A percentile compares a stretch with the other conserved stretches of the same genome.
Conservation (phyloP, 176 grass and related monocot genomes). For the Avena sativa region DNA sequence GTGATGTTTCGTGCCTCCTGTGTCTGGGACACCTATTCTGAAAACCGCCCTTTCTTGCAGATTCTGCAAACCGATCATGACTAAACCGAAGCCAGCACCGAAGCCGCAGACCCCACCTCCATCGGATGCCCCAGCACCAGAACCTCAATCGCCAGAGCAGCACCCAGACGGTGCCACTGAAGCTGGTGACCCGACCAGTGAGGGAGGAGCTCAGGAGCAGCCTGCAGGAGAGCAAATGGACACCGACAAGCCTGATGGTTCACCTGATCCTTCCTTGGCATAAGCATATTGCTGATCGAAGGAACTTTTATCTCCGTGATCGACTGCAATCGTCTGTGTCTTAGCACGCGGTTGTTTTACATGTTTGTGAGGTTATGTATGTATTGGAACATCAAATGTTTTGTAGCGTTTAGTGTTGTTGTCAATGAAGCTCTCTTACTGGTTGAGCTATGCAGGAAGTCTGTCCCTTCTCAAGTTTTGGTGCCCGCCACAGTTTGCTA, state of each 20-base stretch:
- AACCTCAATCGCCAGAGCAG: conserved; percentile 50
- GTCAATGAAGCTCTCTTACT: neutral
- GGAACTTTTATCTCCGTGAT: neutral
- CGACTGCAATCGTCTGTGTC: neutral
- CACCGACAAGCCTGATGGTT: conserved; percentile 56
- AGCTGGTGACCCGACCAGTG: conserved; percentile 27
- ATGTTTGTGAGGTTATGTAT: neutral
- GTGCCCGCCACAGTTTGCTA: neutral
- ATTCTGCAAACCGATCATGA: conserved; percentile 85
- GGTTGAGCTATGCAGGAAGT: neutral
- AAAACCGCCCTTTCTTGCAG: conserved; percentile 35
- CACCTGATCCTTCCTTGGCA: conserved; percentile 31
- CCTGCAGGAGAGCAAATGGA: conserved; percentile 65
- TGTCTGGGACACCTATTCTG: neutral
- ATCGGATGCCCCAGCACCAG: conserved; percentile 38
- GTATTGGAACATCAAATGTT: neutral
- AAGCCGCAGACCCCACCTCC: conserved; percentile 76
- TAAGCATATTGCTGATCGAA: conserved; percentile 23
- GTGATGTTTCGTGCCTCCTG: neutral
- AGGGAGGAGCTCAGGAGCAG: conserved; percentile 30
- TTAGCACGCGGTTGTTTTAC: neutral
- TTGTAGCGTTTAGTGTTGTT: neutral
- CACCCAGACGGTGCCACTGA: conserved; percentile 18
- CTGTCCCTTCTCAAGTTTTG: neutral
- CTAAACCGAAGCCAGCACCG: conserved; percentile 68